A percentile compares a stretch with the other conserved stretches of the same genome.
These are phyloP conservation scores for Terfezia boudieri DNA, from an alignment of 495 filamentous ascomycete genomes.

Conservation along the genomic window DNA sequence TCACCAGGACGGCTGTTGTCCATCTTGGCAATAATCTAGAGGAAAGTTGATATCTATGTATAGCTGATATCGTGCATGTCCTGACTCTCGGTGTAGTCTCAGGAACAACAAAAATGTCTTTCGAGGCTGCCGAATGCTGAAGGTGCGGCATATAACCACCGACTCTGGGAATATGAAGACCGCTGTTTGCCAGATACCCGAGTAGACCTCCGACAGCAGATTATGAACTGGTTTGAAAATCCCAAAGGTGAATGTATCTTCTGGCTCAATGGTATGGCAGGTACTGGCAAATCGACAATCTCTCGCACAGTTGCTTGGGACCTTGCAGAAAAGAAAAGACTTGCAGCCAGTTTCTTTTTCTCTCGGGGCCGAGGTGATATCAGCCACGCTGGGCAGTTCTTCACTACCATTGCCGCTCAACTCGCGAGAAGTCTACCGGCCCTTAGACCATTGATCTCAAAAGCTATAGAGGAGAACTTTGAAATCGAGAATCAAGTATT, in stretches of 20 bases:
- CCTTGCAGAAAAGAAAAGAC: not conserved
- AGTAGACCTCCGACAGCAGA: slow-evolving; percentile 5
- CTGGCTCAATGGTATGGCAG: slow-evolving; percentile 20
- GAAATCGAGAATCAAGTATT: not conserved
- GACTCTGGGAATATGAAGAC: not conserved
- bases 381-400: slow-evolving; percentile 6
- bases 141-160: not conserved
- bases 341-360: slow-evolving; percentile 8
- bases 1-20: too few species aligned
- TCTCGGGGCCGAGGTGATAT: slow-evolving; percentile 4
- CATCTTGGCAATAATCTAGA: not conserved
- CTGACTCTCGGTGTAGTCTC: not conserved
- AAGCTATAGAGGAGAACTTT: slow-evolving; percentile 2
- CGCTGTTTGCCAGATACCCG: slow-evolving; percentile 6
- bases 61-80: not conserved
- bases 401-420: slow-evolving; percentile 11
- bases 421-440: slow-evolving; percentile 1
- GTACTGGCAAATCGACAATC: slow-evolving; percentile 21
- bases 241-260: slow-evolving; percentile 13
- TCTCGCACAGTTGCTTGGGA: slow-evolving; percentile 8
- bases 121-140: not conserved
- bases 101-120: not conserved
- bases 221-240: slow-evolving; percentile 1
- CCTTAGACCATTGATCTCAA: slow-evolving; percentile 1
- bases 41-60: not conserved